A percentile compares a stretch with the other conserved stretches of the same genome.
Evolutionary conservation across 225 moss, liverwort and hornwort genomes (phyloP).

Genomic region (Physcomitrellopsis africana): DNA sequence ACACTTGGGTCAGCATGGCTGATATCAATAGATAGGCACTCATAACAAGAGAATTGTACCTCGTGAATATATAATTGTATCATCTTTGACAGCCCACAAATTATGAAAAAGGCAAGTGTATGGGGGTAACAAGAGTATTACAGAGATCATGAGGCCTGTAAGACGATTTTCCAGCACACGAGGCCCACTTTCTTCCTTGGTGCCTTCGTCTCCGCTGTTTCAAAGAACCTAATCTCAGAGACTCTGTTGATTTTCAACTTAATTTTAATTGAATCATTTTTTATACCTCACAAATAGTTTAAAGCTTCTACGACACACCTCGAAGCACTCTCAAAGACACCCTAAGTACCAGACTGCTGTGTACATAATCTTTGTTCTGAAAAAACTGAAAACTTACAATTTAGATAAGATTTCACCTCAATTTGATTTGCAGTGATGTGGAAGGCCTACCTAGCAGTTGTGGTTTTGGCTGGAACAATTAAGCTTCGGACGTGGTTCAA

Average conservation of each 20-base stretch:
- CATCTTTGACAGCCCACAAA: too few relatives aligned
- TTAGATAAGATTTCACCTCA: neutral
- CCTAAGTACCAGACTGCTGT: too few relatives aligned
- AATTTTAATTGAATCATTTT: too few relatives aligned
- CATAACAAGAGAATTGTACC: too few relatives aligned
- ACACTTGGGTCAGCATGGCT: neutral
- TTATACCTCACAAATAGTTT: too few relatives aligned
- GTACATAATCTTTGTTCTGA: neutral
- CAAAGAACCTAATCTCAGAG: conserved; percentile 17
- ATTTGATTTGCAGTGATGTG: neutral
- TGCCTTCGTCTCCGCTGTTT: conserved; percentile 49
- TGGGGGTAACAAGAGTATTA: conserved; percentile 32
- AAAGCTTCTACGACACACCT: too few relatives aligned
- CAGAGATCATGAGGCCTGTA: conserved; percentile 69
- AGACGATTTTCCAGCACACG: conserved; percentile 76
- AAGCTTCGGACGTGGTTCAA: conserved; percentile 81
- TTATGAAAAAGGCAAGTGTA: too few relatives aligned
- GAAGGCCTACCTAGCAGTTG: conserved; percentile 37
- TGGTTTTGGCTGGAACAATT: conserved; percentile 46
- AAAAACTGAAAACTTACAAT: neutral
- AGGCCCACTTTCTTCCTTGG: conserved; percentile 28
- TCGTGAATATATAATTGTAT: too few relatives aligned
- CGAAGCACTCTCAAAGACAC: too few relatives aligned
- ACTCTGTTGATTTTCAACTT: neutral
- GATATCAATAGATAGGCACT: neutral